These are phyloP conservation scores for Aschersonia sp. DNA, from an alignment of 2,329 filamentous ascomycete genomes.

Conservation along the genomic window DNA sequence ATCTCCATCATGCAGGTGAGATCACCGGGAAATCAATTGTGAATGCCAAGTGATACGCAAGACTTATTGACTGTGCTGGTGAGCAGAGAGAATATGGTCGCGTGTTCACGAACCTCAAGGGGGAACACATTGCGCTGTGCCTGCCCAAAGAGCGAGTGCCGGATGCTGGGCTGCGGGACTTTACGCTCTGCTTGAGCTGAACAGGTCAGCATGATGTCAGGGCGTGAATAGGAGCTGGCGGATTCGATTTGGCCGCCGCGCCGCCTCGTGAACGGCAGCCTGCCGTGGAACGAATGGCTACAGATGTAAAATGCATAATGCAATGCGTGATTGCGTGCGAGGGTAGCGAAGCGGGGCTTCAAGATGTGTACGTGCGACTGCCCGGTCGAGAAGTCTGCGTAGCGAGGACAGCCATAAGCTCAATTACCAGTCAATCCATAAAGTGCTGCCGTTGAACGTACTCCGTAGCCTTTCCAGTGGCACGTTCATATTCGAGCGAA, in stretches of 20 bases:
- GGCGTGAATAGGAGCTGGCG: too few species aligned
- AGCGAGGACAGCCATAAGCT: too few species aligned
- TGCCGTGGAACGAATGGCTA: too few species aligned
- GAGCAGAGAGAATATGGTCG: slow-evolving; percentile 13
- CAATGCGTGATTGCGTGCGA: too few species aligned
- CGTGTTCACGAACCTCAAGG: slow-evolving; percentile 14
- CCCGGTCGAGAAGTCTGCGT: too few species aligned
- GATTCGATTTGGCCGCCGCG: neutral
- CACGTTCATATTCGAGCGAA: too few species aligned
- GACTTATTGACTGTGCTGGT: neutral
- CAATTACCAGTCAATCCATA: too few species aligned
- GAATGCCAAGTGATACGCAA: neutral
- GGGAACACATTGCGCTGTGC: slow-evolving; percentile 12
- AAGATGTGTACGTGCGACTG: too few species aligned
- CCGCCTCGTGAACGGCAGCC: neutral
- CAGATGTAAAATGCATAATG: too few species aligned
- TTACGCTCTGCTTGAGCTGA: slow-evolving; percentile 7
- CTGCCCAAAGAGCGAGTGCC: slow-evolving; percentile 11
- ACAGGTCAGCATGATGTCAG: neutral
- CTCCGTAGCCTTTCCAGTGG: too few species aligned
- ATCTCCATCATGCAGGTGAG: slow-evolving; percentile 13
- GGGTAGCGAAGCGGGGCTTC: too few species aligned
- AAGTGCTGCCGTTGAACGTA: too few species aligned
- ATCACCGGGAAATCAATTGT: neutral
- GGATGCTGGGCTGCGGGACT: slow-evolving; percentile 12